phyloP scores from a whole-genome alignment of 2,329 filamentous ascomycete species.

The Aspergillus uvarum region DNA sequence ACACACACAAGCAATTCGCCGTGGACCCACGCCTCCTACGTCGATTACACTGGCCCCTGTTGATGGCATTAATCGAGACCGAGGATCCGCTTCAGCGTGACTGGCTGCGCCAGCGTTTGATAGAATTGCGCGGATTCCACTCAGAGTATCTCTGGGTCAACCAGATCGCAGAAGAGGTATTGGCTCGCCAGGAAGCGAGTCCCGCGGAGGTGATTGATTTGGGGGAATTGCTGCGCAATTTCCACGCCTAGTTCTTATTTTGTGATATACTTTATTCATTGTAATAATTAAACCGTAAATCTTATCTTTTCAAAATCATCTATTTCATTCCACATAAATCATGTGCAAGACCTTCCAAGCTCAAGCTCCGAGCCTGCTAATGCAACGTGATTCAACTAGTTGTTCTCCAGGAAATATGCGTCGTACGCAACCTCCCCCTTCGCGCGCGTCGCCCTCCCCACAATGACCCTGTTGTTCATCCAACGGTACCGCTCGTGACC shows the following conservation, averaged over 20 bases:
- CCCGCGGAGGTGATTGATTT: constrained; percentile 27
- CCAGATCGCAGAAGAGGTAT: constrained; percentile 29
- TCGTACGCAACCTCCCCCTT: constrained; percentile 30
- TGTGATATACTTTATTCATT: background rate
- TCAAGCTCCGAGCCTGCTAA: too few relatives aligned
- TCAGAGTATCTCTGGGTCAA: constrained; percentile 34
- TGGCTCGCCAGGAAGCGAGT: constrained; percentile 28
- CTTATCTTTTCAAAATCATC: background rate
- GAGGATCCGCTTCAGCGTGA: constrained; percentile 28
- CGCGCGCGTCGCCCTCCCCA: constrained; percentile 25
- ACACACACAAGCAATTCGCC: constrained; percentile 33
- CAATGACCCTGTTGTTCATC: constrained; percentile 31
- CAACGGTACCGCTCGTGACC: constrained; percentile 27
- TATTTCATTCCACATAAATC: background rate
- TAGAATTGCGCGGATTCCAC: constrained; percentile 29
- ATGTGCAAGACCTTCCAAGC: too few relatives aligned
- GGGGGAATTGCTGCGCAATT: constrained; percentile 27
- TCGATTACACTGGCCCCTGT: constrained; percentile 35
- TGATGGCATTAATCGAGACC: constrained; percentile 37
- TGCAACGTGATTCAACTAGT: background rate
- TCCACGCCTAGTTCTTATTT: constrained; percentile 2
- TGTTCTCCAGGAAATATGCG: constrained; percentile 29
- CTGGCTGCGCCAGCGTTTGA: constrained; percentile 34
- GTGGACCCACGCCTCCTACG: constrained; percentile 33
- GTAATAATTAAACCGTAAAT: background rate